A percentile compares a stretch with the other conserved stretches of the same genome.
These are phyloP conservation scores for Kurtzmaniella cleridarum DNA, from an alignment of 805 yeast species.

Conservation along the genomic window DNA sequence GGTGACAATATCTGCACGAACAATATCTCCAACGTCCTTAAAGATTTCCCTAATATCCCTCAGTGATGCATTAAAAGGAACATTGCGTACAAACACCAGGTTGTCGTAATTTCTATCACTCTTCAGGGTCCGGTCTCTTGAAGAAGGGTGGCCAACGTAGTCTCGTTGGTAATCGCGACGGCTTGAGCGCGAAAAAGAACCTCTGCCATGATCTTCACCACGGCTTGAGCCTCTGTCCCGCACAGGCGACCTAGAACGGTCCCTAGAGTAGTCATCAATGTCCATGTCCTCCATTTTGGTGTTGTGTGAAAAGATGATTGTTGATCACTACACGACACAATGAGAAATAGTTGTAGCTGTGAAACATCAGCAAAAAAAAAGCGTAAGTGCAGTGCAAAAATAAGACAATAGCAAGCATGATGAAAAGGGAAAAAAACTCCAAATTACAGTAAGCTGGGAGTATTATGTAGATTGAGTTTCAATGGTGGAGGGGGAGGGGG, in stretches of 20 bases:
- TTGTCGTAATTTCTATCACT: conserved; percentile 57
- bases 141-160: conserved; percentile 10
- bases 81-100: conserved; percentile 68
- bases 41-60: conserved; percentile 57
- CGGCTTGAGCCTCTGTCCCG: conserved; percentile 15
- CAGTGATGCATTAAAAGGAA: conserved; percentile 61
- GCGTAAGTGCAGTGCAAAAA: not conserved
- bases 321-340: too few species aligned
- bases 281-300: conserved; percentile 55
- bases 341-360: not conserved
- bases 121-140: conserved; percentile 19
- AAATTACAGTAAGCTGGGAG: too few species aligned
- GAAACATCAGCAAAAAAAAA: not conserved
- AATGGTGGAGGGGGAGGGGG: too few species aligned
- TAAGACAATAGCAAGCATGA: not conserved
- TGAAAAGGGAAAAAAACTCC: not conserved
- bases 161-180: conserved; percentile 17
- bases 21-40: conserved; percentile 45
- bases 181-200: conserved; percentile 14
- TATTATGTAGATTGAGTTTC: too few species aligned
- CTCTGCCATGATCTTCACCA: conserved; percentile 9
- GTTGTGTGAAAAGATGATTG: not conserved
- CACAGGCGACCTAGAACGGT: conserved; percentile 26
- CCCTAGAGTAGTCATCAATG: conserved; percentile 56
- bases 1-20: conserved; percentile 78